A percentile compares a stretch with the other conserved stretches of the same genome.
These are phyloP conservation scores for Trichoderma parareesei DNA, from an alignment of 495 filamentous ascomycete genomes.

Conservation along the genomic window DNA sequence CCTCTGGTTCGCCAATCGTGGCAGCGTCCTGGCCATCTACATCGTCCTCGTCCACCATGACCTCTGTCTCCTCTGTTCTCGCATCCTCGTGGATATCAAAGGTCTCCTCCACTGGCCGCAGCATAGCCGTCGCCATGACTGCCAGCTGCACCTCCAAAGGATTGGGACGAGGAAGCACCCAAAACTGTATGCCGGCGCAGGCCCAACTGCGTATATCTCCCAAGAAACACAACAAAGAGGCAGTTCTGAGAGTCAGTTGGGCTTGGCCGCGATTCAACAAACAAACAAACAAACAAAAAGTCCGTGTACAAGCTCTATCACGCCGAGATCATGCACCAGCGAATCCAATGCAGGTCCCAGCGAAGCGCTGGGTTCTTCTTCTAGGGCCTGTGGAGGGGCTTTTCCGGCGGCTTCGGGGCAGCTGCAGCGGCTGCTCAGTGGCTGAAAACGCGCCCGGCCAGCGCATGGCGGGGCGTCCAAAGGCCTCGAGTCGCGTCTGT, in stretches of 20 bases:
- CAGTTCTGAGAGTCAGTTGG: background rate
- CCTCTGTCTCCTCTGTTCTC: slow-evolving; percentile 27
- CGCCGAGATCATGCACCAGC: background rate
- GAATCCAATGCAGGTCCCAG: background rate
- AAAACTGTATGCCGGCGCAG: no score
- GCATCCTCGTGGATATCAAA: slow-evolving; percentile 37
- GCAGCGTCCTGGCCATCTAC: slow-evolving; percentile 17
- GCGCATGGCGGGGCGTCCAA: background rate
- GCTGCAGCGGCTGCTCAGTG: background rate
- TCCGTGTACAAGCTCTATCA: no score
- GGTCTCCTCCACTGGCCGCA: slow-evolving; percentile 18
- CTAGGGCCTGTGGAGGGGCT: background rate
- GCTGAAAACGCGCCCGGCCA: background rate
- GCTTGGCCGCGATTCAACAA: background rate
- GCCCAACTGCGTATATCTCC: background rate
- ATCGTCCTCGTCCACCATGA: slow-evolving; percentile 25
- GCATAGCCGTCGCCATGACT: slow-evolving; percentile 7
- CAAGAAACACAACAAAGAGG: background rate
- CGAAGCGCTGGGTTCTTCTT: background rate
- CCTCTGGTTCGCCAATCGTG: slow-evolving; percentile 21
- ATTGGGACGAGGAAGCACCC: background rate
- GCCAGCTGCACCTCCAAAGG: background rate
- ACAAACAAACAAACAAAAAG: background rate
- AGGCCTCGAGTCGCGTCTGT: slow-evolving; percentile 1
- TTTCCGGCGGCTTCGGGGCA: slow-evolving; percentile 1